Evolutionary conservation across 108 stramenopile genomes (phyloP), one percentile per base, ranked within the genome.

Genomic region (Cylindrotheca fusiformis): DNA sequence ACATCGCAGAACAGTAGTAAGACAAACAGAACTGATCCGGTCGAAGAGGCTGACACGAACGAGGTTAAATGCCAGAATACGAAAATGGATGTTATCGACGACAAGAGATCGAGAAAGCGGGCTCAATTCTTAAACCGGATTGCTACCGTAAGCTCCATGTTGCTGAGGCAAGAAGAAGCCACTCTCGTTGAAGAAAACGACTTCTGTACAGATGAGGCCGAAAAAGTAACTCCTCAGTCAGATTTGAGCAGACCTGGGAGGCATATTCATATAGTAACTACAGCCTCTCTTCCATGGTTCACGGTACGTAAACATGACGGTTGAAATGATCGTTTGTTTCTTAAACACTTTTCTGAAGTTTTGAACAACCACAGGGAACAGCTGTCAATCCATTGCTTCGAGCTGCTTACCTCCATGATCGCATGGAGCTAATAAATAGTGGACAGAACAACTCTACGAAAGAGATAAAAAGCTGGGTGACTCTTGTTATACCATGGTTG

Each of bases 401-500:
- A 29, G 93, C 93, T 10, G 93, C 93, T 1, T 88, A 95, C 63
- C 58, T 95, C 8, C 69, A 78, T 8, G 53, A 55, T 1, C 47
- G 52, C 17, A 31, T 69, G 27, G 45, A 69, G n/a, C 4, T 8
- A 5, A 69, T 61, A n/a, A 69, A 69, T 25, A 24, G 21, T 23
- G 23, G 27, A 28, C 12, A 55, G 68, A 29, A 41, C 51, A 45
- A 55, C 60, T 33, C 72, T 68, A 55, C 56, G 65, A 67, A 45
- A 47, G 10, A 18, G 26, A 45, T 8, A 36, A 55, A 50, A 17
- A 47, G 54, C 33, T 73, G 53, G 58, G 88, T 93, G 3, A 88
- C 88, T 10, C 50, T 95, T n/a, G 77, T 91, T 4, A 80, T 95
- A 18, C 95, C 95, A 0, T 95, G 95, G 95, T 54, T 93, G 31